phyloP scores from a whole-genome alignment of 2,329 filamentous ascomycete genomes.

The Sporothrix pseudoabietina region DNA sequence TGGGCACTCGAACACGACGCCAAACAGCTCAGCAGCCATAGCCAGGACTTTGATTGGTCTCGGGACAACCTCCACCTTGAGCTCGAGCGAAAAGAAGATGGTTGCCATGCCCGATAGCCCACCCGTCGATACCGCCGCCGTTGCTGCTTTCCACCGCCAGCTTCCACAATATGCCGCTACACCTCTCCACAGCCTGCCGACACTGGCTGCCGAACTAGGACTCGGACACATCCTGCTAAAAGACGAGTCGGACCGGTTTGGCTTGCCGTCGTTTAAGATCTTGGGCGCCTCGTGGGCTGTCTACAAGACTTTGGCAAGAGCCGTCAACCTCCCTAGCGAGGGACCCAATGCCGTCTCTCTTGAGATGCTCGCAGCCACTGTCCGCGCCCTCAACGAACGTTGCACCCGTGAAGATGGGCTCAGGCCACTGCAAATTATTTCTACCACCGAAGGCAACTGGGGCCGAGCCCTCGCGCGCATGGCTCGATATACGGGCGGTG shows the following conservation, averaged over 20 bases:
- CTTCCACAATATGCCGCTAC: slow-evolving; percentile 62
- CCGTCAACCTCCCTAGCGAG: slow-evolving; percentile 47
- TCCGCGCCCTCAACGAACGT: slow-evolving; percentile 26
- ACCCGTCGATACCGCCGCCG: slow-evolving; percentile 9
- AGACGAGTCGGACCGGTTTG: slow-evolving; percentile 68
- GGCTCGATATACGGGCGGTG: slow-evolving; percentile 49
- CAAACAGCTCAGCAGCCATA: no score
- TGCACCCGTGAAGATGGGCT: slow-evolving; percentile 30
- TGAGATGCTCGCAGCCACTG: slow-evolving; percentile 45
- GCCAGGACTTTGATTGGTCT: no score
- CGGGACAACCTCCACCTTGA: background rate
- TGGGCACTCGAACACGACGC: no score
- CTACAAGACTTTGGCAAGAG: slow-evolving; percentile 57
- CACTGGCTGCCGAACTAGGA: slow-evolving; percentile 59
- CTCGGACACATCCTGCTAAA: slow-evolving; percentile 66
- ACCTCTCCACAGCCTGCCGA: slow-evolving; percentile 53
- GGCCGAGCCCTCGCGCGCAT: slow-evolving; percentile 72
- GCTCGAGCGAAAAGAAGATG: background rate
- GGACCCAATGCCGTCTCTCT: slow-evolving; percentile 43
- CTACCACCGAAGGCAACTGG: slow-evolving; percentile 76
- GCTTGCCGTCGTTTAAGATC: slow-evolving; percentile 77
- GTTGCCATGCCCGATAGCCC: background rate
- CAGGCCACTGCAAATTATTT: slow-evolving; percentile 49
- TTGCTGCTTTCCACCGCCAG: slow-evolving; percentile 55
- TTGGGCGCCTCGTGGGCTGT: slow-evolving; percentile 76